Conservation (phyloP, 129 eudicot genomes). For the Arctium minus region DNA sequence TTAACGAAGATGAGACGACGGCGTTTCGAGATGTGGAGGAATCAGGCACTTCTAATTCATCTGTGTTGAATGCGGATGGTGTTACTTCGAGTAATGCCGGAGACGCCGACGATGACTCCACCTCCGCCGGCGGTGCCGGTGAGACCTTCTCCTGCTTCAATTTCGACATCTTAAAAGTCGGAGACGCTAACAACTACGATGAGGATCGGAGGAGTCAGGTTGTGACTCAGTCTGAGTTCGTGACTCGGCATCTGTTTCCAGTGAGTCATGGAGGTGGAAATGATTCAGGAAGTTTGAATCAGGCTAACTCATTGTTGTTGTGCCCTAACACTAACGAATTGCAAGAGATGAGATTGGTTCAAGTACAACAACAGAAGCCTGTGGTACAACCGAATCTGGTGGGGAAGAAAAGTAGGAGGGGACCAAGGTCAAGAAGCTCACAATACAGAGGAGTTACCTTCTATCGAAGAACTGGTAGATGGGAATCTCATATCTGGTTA, state of each 20-base stretch:
- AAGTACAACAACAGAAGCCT: conserved; percentile 32
- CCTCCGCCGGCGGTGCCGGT: conserved; percentile 26
- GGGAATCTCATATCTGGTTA: conserved; percentile 92
- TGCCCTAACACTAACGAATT: conserved; percentile 24
- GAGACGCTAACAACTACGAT: conserved; percentile 11
- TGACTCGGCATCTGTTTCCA: conserved; percentile 71
- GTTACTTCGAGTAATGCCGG: conserved; percentile 44
- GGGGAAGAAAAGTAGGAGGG: conserved; percentile 65
- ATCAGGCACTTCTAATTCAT: conserved; percentile 53
- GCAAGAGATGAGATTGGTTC: conserved; percentile 26
- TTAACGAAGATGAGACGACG: conserved; percentile 18
- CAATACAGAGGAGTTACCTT: conserved; percentile 89
- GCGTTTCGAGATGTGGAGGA: conserved; percentile 35
- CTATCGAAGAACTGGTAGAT: conserved; percentile 82
- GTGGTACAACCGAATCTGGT: conserved; percentile 26
- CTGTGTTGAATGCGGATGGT: conserved; percentile 42
- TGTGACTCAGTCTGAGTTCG: conserved; percentile 34
- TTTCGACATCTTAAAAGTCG: conserved; percentile 42
- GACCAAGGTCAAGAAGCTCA: conserved; percentile 86
- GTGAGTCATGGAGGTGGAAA: conserved; percentile 19
- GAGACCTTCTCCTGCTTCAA: conserved; percentile 34
- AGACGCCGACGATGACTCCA: conserved; percentile 37
- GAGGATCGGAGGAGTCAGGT: conserved; percentile 12
- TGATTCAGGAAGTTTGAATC: conserved; percentile 2
- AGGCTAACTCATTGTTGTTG: conserved; percentile 22